Base-by-base conservation (phyloP, 2,329 filamentous ascomycete genomes). In the Cylindrodendrum hubeiense region DNA sequence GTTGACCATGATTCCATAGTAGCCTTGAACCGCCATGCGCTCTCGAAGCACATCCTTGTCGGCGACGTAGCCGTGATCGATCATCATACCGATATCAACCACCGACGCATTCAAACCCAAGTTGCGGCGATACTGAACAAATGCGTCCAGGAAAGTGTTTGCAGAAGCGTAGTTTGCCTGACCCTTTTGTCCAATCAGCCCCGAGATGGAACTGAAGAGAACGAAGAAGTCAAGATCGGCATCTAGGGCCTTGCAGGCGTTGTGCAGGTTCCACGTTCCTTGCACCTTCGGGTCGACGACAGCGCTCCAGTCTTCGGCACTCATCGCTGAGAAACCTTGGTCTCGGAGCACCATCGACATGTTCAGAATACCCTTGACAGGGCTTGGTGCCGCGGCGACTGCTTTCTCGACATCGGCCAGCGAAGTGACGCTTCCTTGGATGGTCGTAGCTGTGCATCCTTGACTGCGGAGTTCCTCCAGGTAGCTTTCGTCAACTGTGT, bases 141-240 rank as follows among this genome's bases (percentile, higher is more conserved):
- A 78, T 5, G 77, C 72, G 37, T 83, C 79, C 33, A 82, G 69
- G 71, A 79, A 85, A 10, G 77, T 75, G 66, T 82, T 84, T 17
- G 76, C 81, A 0, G 79, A 78, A 4, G 77, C 72, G 66, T 85
- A 86, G 68, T 82, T 83, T 52, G 77, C 75, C 63, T 84, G 82
- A 0, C 74, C 77, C 1, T 72, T 65, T 19, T 77, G 74, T 8
- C 79, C 81, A 4, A 80, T 65, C 13, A 79, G 67, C 15, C 76
- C 77, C 0, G 74, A 74, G 7, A 80, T 67, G 2, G 82, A 84
- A 9, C 71, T 75, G 44, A 76, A 71, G 22, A 79, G 63, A 22
- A 78, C 62, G 54, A 84, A 82, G 70, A 84, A 82, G 57, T 81
- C 78, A 1, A 81, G 71, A 1, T 67, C 56, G 46, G 19, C 9